Evolutionary conservation across 495 filamentous ascomycete species (phyloP).

Genomic region (Aspergillus conjunctus): DNA sequence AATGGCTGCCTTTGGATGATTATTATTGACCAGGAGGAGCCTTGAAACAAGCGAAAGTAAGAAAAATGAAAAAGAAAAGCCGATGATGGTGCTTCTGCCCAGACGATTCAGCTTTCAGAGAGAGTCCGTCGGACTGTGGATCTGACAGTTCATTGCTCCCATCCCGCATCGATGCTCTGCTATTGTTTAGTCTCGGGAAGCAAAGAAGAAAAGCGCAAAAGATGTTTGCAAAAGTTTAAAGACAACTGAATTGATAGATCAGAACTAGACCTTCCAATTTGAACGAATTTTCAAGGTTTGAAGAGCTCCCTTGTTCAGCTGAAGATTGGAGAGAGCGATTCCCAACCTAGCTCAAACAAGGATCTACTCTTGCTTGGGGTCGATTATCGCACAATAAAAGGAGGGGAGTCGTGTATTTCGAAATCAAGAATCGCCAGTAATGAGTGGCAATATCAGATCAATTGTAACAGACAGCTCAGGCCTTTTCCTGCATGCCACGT

Average conservation of each 20-base stretch:
- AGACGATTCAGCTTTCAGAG: not conserved
- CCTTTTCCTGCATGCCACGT: conserved; percentile 14
- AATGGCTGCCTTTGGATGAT: not conserved
- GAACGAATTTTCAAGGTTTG: not conserved
- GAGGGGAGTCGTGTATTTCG: not conserved
- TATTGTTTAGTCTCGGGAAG: not conserved
- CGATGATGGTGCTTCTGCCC: too few species aligned
- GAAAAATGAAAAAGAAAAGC: not conserved
- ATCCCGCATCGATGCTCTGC: not conserved
- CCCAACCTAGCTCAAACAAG: not conserved
- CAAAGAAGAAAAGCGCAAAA: not conserved
- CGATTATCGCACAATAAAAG: not conserved
- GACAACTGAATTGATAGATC: not conserved
- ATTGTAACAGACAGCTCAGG: not conserved
- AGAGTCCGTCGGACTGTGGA: not conserved
- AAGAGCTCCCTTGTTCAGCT: not conserved
- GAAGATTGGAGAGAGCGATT: not conserved
- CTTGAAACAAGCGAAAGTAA: not conserved
- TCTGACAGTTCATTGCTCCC: not conserved
- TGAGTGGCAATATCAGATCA: not conserved
- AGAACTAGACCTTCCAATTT: not conserved
- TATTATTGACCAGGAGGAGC: not conserved
- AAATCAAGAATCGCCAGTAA: too few species aligned
- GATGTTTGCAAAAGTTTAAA: not conserved
- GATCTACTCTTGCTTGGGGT: not conserved